A percentile compares a stretch with the other conserved stretches of the same genome.
phyloP scores from a whole-genome alignment of 495 filamentous ascomycete genomes.

The Astrothelium subdiscretum region DNA sequence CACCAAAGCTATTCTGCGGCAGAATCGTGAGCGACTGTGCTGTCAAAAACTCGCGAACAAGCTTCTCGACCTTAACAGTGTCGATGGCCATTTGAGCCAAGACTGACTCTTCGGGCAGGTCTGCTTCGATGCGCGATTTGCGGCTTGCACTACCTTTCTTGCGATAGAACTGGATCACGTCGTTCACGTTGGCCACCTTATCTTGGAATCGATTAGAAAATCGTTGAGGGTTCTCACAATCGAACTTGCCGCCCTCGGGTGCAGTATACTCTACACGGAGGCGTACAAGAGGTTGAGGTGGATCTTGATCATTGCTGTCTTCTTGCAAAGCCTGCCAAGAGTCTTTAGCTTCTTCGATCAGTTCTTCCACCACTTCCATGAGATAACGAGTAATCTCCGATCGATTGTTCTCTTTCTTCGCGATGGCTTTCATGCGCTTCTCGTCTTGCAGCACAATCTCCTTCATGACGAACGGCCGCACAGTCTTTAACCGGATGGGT shows the following conservation, averaged over 20 bases:
- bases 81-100: slow-evolving; percentile 54
- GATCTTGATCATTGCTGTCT: slow-evolving; percentile 40
- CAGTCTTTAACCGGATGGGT: slow-evolving; percentile 71
- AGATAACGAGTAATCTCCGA: slow-evolving; percentile 67
- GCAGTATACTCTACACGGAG: slow-evolving; percentile 85
- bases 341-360: slow-evolving; percentile 73
- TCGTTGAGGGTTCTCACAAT: slow-evolving; percentile 90
- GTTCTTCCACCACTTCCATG: slow-evolving; percentile 61
- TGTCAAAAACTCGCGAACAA: slow-evolving; percentile 74
- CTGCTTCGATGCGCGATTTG: slow-evolving; percentile 28
- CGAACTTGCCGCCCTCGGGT: slow-evolving; percentile 74
- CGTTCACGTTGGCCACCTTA: slow-evolving; percentile 85
- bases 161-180: slow-evolving; percentile 85
- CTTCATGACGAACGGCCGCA: slow-evolving; percentile 78
- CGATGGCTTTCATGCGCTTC: slow-evolving; percentile 61
- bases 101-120: slow-evolving; percentile 46
- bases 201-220: slow-evolving; percentile 90
- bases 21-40: slow-evolving; percentile 82
- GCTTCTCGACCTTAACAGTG: slow-evolving; percentile 70
- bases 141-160: slow-evolving; percentile 52
- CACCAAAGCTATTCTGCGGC: slow-evolving; percentile 80
- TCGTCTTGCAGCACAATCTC: slow-evolving; percentile 73
- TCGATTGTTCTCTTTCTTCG: slow-evolving; percentile 70
- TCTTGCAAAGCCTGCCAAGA: slow-evolving; percentile 55
- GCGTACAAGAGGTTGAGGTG: slow-evolving; percentile 72